These are phyloP conservation scores for Breviolum minutum DNA, from an alignment of 73 alveolate genomes.

Conservation along the genomic window DNA sequence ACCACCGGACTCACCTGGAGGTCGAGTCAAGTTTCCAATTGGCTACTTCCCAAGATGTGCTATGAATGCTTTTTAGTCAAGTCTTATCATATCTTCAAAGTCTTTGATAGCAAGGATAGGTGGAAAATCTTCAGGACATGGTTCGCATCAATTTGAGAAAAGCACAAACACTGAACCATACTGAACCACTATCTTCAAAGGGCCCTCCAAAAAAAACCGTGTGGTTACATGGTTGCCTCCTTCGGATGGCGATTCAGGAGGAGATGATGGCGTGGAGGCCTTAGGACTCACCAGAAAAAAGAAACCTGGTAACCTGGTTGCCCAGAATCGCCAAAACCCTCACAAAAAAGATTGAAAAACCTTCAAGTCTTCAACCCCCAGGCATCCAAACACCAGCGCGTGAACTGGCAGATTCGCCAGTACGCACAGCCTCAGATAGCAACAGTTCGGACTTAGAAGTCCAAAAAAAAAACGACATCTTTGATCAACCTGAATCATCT, in stretches of 20 bases:
- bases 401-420: conserved; percentile 68
- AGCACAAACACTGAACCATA: no score
- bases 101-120: no score
- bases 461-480: not conserved
- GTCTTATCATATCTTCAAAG: no score
- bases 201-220: not conserved
- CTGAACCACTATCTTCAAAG: no score
- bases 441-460: no score
- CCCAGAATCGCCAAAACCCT: no score
- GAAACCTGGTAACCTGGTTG: not conserved
- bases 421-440: conserved; percentile 5
- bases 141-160: no score
- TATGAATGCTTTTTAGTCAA: no score
- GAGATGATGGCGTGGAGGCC: conserved; percentile 63
- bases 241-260: conserved; percentile 57
- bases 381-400: conserved; percentile 21
- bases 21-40: not conserved
- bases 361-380: not conserved
- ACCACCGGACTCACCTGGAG: conserved; percentile 55
- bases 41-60: no score
- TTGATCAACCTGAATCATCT: not conserved
- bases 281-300: not conserved
- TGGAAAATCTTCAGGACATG: no score
- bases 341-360: no score
- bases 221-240: not conserved